Percentiles rank a stretch among this genome's conserved stretches.
Conservation (phyloP, 805 yeast species). For the Candida boleticola region DNA sequence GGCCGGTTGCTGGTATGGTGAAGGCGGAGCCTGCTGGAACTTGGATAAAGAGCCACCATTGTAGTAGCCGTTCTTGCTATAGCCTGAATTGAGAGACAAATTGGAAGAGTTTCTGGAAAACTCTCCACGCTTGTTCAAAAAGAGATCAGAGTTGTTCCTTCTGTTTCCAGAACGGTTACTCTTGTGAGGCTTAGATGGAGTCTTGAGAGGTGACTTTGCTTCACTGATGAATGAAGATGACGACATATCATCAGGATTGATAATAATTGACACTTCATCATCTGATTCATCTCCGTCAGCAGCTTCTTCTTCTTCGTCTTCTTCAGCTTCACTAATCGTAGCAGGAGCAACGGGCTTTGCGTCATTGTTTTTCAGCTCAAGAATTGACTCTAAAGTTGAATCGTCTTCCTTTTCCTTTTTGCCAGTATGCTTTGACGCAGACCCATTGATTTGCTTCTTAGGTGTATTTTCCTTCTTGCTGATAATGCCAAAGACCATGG, state of each 20-base stretch:
- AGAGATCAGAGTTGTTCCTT: conserved; percentile 21
- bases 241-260: conserved; percentile 30
- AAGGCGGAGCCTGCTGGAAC: conserved; percentile 6
- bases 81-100: conserved; percentile 16
- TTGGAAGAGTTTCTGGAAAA: conserved; percentile 17
- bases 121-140: conserved; percentile 12
- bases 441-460: background rate
- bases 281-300: conserved; percentile 29
- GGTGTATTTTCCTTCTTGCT: conserved; percentile 13
- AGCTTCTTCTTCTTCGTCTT: conserved; percentile 12
- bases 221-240: conserved; percentile 1
- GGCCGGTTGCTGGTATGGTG: conserved; percentile 14
- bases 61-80: conserved; percentile 6
- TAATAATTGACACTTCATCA: conserved; percentile 38
- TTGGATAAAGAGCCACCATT: conserved; percentile 2
- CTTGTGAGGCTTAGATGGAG: conserved; percentile 3
- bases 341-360: conserved; percentile 4
- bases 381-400: conserved; percentile 6
- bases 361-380: conserved; percentile 8
- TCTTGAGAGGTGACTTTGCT: background rate
- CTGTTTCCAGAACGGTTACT: background rate
- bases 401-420: conserved; percentile 6
- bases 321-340: conserved; percentile 6
- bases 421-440: conserved; percentile 4
- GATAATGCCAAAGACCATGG: conserved; percentile 44